Base-by-base conservation (phyloP, 345 rosid species). In the Citrus mangshanensis region DNA sequence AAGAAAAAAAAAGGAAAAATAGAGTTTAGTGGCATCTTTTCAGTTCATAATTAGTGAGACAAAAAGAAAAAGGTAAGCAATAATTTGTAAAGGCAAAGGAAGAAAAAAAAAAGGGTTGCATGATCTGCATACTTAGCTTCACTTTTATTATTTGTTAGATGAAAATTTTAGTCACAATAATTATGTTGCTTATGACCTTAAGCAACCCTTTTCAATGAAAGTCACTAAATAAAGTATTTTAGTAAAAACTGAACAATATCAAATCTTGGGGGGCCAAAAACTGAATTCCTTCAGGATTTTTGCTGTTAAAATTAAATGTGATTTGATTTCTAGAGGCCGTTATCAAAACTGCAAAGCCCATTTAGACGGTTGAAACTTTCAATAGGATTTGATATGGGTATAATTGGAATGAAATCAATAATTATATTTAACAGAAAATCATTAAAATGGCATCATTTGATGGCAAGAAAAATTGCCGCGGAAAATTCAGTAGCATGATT, bases 21-120 rank as follows among this genome's bases (percentile, higher is more conserved):
- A 54, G 22, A 54, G 58, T 54, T 54, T 16, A 46, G 51, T 46
- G 58, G 58, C 1, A 54, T 54, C 58, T 54, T 54, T 54, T 54
- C 58, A 54, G 58, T 54, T 54, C 58, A 54, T 54, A 19, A 16
- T 54, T 54, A 54, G 58, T 54, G 58, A 22, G 27, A 59, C 25
- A 24, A 64, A 72, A 76, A 32, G 74, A 67, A 63, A 75, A 71
- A 59, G 37, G 74, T 46, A 40, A 58, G 51, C n/a, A 46, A 72
- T 73, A 59, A 73, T 58, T 68, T 12, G 25, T 18, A 62, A 65
- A 34, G 69, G 19, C 51, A 62, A 80, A 70, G 24, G 18, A 16
- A 76, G 63, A 51, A 81, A 30, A 30, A 42, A 70, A 61, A 76
- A 40, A 38, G 58, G 74, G 56, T 58, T 65, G 68, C 83, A 64